These are phyloP conservation scores for Starmera caribaea DNA, from an alignment of 805 yeast species.

Conservation along the genomic window DNA sequence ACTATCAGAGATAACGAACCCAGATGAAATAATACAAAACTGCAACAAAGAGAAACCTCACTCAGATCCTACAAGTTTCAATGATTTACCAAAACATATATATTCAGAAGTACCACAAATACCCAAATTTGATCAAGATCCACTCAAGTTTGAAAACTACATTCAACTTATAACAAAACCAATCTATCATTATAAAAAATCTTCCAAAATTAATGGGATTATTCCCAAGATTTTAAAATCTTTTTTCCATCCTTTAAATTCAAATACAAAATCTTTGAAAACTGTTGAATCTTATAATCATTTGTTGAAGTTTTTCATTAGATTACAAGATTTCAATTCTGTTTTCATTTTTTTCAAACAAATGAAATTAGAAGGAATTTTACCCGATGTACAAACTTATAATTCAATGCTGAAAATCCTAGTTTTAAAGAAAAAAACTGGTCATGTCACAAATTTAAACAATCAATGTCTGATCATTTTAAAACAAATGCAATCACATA, in stretches of 20 bases:
- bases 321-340: conserved; percentile 28
- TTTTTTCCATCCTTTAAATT: conserved; percentile 29
- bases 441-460: conserved; percentile 20
- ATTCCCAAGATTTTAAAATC: conserved; percentile 28
- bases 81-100: conserved; percentile 7
- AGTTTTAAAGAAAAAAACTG: conserved; percentile 17
- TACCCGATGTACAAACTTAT: conserved; percentile 28
- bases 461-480: conserved; percentile 20
- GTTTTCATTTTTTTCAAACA: conserved; percentile 30
- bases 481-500: conserved; percentile 20
- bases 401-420: conserved; percentile 26
- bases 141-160: conserved; percentile 20
- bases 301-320: conserved; percentile 28
- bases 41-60: too few species aligned
- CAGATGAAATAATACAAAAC: too few species aligned
- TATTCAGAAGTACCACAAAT: conserved; percentile 27
- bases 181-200: conserved; percentile 23
- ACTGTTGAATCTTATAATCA: conserved; percentile 26
- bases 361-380: conserved; percentile 25
- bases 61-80: too few species aligned
- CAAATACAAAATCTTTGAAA: conserved; percentile 21
- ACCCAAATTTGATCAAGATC: conserved; percentile 21
- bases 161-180: conserved; percentile 28
- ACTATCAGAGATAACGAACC: too few species aligned
- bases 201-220: conserved; percentile 28